Evolutionary conservation across 2,329 filamentous ascomycete species (phyloP).

Genomic region (Chrysosporium queenslandicum): DNA sequence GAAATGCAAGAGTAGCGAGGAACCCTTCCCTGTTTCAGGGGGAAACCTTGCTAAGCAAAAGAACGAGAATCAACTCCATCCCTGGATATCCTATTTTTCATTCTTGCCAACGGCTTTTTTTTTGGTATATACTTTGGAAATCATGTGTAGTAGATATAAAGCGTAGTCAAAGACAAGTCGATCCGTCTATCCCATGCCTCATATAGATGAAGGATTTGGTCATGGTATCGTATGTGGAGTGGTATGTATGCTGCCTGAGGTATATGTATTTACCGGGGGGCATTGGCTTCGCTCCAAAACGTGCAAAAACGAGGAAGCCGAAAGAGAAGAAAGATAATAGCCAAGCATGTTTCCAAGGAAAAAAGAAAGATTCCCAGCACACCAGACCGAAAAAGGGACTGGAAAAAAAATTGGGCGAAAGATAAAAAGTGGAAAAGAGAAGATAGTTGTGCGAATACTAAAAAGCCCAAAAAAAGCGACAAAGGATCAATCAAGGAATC

Average conservation of each 20-base stretch:
- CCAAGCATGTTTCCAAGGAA: not conserved
- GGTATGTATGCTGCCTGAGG: slow-evolving; percentile 2
- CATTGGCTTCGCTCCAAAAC: not conserved
- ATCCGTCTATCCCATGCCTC: not conserved
- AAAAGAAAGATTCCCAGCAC: not conserved
- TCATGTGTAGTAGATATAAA: not conserved
- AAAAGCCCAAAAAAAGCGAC: not conserved
- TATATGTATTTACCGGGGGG: not conserved
- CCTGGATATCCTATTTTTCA: not conserved
- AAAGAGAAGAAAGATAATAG: not conserved
- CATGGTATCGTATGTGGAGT: slow-evolving; percentile 4
- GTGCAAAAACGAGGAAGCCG: not conserved
- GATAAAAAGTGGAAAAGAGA: not conserved
- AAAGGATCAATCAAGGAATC: not conserved
- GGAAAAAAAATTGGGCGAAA: not conserved
- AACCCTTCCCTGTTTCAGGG: too few relatives aligned
- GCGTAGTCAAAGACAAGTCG: not conserved
- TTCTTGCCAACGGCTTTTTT: not conserved
- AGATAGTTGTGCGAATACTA: too few relatives aligned
- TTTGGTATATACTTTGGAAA: not conserved
- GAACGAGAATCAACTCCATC: too few relatives aligned
- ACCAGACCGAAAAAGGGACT: not conserved
- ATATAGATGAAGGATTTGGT: slow-evolving; percentile 1
- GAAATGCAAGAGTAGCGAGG: too few relatives aligned
- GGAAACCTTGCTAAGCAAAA: too few relatives aligned